These are phyloP conservation scores for Gymnopilus dilepis DNA, from an alignment of 768 basidiomycete species.

Conservation along the genomic window DNA sequence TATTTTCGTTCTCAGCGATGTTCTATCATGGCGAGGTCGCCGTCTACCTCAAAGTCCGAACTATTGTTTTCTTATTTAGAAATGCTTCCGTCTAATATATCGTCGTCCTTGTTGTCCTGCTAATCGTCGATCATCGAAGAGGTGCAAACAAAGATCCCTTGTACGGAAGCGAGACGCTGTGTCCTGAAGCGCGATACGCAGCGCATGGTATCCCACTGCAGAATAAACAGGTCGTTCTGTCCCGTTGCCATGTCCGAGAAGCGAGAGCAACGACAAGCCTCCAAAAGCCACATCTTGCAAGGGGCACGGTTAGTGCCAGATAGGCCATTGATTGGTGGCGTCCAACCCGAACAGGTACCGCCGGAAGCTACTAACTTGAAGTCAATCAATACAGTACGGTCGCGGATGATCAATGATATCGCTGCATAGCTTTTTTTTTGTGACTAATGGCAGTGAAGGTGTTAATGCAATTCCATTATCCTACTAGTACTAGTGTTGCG, in stretches of 20 bases:
- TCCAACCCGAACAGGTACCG: not conserved
- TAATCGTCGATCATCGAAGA: not conserved
- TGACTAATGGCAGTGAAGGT: not conserved
- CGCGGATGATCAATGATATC: too few relatives aligned
- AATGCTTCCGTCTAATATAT: conserved; percentile 10
- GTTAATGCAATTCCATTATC: not conserved
- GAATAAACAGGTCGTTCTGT: too few relatives aligned
- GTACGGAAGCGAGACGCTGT: not conserved
- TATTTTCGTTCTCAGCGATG: conserved; percentile 7
- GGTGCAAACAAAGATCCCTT: not conserved
- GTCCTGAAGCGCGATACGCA: too few relatives aligned
- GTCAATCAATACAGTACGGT: not conserved
- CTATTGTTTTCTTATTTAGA: conserved; percentile 23
- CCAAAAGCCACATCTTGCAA: not conserved
- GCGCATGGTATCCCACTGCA: too few relatives aligned
- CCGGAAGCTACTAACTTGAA: not conserved
- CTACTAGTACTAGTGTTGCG: not conserved
- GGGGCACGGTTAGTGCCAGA: not conserved
- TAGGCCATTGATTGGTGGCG: not conserved
- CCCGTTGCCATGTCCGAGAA: not conserved
- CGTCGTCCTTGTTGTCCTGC: not conserved
- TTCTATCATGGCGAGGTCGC: not conserved
- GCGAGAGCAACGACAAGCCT: too few relatives aligned
- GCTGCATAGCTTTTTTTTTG: too few relatives aligned
- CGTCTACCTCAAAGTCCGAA: conserved; percentile 11